Conservation (phyloP, 495 filamentous ascomycete species). For the Aspergillus nidulans region DNA sequence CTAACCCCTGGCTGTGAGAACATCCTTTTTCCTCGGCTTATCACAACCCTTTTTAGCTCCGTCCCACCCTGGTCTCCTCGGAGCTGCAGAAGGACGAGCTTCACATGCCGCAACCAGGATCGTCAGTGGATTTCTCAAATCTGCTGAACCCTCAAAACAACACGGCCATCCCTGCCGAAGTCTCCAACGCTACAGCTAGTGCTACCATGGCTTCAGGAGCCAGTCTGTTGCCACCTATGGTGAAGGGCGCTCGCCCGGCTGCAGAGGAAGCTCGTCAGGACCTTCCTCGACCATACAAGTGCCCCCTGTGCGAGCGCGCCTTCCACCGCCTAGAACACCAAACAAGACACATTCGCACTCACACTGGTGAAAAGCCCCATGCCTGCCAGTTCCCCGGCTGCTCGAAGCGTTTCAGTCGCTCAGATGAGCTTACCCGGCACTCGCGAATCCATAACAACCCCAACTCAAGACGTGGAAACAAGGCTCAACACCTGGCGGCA, state of each 20-base stretch:
- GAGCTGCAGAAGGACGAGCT: slow-evolving; percentile 20
- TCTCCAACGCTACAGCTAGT: neutral
- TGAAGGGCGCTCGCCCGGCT: slow-evolving; percentile 62
- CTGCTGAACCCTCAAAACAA: slow-evolving; percentile 64
- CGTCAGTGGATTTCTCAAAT: slow-evolving; percentile 72
- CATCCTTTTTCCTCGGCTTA: slow-evolving; percentile 24
- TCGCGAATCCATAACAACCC: slow-evolving; percentile 99
- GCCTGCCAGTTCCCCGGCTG: slow-evolving; percentile 91
- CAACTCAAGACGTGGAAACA: slow-evolving; percentile 91
- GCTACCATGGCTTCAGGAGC: slow-evolving; percentile 64
- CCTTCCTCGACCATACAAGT: slow-evolving; percentile 95
- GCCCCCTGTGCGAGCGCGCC: slow-evolving; percentile 95
- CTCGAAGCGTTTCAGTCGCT: slow-evolving; percentile 95
- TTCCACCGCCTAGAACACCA: slow-evolving; percentile 99
- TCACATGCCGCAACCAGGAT: slow-evolving; percentile 72
- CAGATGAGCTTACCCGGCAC: slow-evolving; percentile 94
- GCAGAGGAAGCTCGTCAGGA: slow-evolving; percentile 63
- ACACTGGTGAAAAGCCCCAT: slow-evolving; percentile 98
- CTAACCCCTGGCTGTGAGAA: slow-evolving; percentile 27
- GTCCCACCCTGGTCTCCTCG: slow-evolving; percentile 19
- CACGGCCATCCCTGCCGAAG: slow-evolving; percentile 21
- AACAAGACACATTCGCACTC: slow-evolving; percentile 94
- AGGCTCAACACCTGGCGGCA: slow-evolving; percentile 63
- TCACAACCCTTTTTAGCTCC: slow-evolving; percentile 13
- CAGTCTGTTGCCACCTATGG: slow-evolving; percentile 59